Base-by-base conservation (phyloP, 164 flowering plant genomes). In the Vitis riparia region DNA sequence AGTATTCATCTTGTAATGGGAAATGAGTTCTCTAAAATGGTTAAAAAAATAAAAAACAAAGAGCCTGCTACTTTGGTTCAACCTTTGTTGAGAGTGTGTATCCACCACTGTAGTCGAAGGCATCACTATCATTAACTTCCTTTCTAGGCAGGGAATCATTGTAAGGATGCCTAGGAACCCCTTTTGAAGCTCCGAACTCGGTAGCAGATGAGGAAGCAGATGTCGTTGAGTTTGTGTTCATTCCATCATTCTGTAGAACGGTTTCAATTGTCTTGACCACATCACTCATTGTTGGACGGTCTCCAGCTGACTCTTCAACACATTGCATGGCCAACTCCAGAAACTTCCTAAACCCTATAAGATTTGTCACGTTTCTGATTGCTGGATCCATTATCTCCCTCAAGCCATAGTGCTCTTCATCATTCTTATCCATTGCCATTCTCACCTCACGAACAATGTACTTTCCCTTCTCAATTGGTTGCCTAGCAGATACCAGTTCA, bases 121-220 rank as follows among this genome's bases (percentile, higher is more conserved):
- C 83, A 78, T 76, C 76, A 69, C 79, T 84, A 59, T 75, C 79
- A 59, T 55, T 61, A 2, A 10, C 66, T 3, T 87, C 86, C 69
- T 80, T 87, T 63, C 68, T 86, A 7, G 85, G 80, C 47, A 79
- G 37, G 12, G 63, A 27, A 15, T 83, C 91, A 62, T 59, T 73
- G 55, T 90, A 91, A 71, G 89, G 93, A 74, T 89, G 91, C 64
- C 72, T 88, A 16, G 47, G 68, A 17, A 51, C 76, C 29, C 78
- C 79, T 75, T 79, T 88, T 15, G 76, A 60, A 61, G 76, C 44
- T 32, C 78, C 88, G 71, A 94, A 89, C 8, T 94, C 97, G 1
- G 97, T 92, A 13, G 89, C 89, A 23, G 98, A 94, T 12, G 98
- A 90, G 1, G 98, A 79, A 17, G 96, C 92, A 3, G 97, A 90